Percentiles rank a stretch among this genome's conserved stretches.
phyloP scores from a whole-genome alignment of 345 rosid species.

The Moricandia moricandioides region DNA sequence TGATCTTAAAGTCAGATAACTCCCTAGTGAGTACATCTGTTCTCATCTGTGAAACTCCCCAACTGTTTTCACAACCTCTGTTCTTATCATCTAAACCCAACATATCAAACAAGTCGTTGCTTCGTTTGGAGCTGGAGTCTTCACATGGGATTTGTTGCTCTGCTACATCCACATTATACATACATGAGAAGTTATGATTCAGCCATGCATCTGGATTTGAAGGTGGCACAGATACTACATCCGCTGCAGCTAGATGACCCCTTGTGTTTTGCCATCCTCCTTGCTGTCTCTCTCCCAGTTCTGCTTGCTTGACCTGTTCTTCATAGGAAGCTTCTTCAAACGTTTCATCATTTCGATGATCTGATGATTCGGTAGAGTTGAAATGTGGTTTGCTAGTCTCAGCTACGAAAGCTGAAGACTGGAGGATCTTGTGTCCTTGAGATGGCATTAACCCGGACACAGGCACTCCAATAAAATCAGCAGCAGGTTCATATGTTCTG shows the following conservation, averaged over 20 bases:
- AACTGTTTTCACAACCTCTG: constrained; percentile 43
- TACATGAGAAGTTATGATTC: constrained; percentile 45
- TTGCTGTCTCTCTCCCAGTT: too few species aligned
- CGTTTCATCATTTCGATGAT: constrained; percentile 13
- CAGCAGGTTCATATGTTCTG: constrained; percentile 40
- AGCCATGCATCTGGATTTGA: constrained; percentile 47
- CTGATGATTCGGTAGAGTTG: constrained; percentile 38
- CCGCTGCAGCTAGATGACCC: background rate
- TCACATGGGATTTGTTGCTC: constrained; percentile 45
- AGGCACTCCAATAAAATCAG: constrained; percentile 47
- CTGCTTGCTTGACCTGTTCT: constrained; percentile 11
- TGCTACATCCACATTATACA: constrained; percentile 34
- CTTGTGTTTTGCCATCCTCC: background rate
- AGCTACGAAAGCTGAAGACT: constrained; percentile 33
- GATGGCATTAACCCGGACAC: constrained; percentile 43
- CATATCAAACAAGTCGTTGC: constrained; percentile 79
- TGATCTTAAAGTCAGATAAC: constrained; percentile 34
- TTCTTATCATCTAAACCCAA: constrained; percentile 73
- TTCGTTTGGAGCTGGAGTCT: constrained; percentile 43
- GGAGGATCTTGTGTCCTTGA: constrained; percentile 34
- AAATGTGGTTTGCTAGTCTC: constrained; percentile 46
- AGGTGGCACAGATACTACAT: constrained; percentile 5
- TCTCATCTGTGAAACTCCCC: constrained; percentile 37
- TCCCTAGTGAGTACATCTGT: constrained; percentile 41
- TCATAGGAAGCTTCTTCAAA: constrained; percentile 24